Evolutionary conservation across 768 basidiomycete genomes (phyloP).

Genomic region (Naganishia vishniacii): DNA sequence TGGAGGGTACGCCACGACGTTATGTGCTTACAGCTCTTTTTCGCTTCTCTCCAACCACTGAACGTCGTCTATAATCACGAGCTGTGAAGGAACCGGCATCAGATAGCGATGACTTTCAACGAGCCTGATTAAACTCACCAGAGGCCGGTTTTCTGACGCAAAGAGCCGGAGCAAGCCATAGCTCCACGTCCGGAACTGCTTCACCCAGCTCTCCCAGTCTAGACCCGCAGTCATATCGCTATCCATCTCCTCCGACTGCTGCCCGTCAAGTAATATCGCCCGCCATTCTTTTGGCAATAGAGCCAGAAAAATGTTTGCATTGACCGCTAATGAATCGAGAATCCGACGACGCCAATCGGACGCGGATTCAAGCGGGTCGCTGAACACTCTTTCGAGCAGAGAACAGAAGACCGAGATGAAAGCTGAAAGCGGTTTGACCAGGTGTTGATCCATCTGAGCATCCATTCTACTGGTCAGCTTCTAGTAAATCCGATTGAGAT

Average conservation of each 20-base stretch:
- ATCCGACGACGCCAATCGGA: constrained; percentile 34
- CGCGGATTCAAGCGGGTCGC: constrained; percentile 40
- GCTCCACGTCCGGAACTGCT: constrained; percentile 24
- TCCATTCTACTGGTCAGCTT: not conserved
- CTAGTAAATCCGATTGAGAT: not conserved
- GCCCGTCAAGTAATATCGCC: constrained; percentile 20
- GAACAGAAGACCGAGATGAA: constrained; percentile 39
- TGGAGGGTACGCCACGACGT: not conserved
- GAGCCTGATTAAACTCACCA: constrained; percentile 3
- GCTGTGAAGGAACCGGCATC: not conserved
- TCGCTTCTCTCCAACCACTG: constrained; percentile 36
- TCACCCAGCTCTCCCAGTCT: constrained; percentile 24
- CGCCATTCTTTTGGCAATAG: constrained; percentile 33
- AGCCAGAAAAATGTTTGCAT: constrained; percentile 33
- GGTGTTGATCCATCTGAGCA: constrained; percentile 58
- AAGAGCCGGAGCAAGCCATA: constrained; percentile 32
- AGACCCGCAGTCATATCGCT: constrained; percentile 7
- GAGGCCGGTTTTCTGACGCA: constrained; percentile 29
- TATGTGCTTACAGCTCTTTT: constrained; percentile 1
- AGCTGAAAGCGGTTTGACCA: constrained; percentile 59
- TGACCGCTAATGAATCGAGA: constrained; percentile 29
- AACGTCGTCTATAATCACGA: constrained; percentile 37
- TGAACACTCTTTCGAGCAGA: constrained; percentile 38
- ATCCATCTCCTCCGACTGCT: not conserved
- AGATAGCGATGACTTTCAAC: not conserved